Base-by-base conservation (phyloP, 192 early-diverging fungal species). In the Coemansia sp. region DNA sequence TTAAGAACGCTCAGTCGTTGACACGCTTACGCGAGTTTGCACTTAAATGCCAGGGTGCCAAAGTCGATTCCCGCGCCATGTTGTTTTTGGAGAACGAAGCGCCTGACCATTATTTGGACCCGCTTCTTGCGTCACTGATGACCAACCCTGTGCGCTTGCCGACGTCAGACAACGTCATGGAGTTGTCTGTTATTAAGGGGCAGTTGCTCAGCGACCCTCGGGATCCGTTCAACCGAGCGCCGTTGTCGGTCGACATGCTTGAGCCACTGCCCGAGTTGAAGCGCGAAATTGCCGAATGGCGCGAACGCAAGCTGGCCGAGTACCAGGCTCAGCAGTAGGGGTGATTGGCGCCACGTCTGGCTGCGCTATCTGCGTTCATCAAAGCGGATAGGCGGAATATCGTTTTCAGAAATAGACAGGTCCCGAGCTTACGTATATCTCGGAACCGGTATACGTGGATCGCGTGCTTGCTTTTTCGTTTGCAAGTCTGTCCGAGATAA, bases 181-280 rank as follows among this genome's bases (percentile, higher is more conserved):
- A 99, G 66, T 75, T 91, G 31, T 87, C 92, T 17, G 95, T 90
- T 1, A 96, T 99, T 63, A 88, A 88, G 66, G 84, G 89, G 10
- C 92, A 96, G 72, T 70, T 97, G 60, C 78, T 99, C 34, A 92
- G 91, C 56, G 91, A 95, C 59, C 76, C 86, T 4, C 85, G 86
- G 14, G 97, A 99, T 81, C 97, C 97, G 25, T 97, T 97, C 74
- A 98, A 96, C 73, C 88, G 95, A 37, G 86, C 85, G 37, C 93
- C 92, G 15, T 77, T 98, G 51, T 84, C 84, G 1, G 93, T 95
- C 58, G 89, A 94, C 11, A 88, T 91, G 84, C 88, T 96, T 17
- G 82, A 89, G 66, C 91, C 94, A 20, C 84, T 92, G 90, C 84
- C 82, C 56, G 78, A 85, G 26, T 71, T 82, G 31, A 71, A 75